A percentile compares a stretch with the other conserved stretches of the same genome.
Evolutionary conservation across 164 flowering plant genomes (phyloP).

Genomic region (Tetrastigma voinierianum): DNA sequence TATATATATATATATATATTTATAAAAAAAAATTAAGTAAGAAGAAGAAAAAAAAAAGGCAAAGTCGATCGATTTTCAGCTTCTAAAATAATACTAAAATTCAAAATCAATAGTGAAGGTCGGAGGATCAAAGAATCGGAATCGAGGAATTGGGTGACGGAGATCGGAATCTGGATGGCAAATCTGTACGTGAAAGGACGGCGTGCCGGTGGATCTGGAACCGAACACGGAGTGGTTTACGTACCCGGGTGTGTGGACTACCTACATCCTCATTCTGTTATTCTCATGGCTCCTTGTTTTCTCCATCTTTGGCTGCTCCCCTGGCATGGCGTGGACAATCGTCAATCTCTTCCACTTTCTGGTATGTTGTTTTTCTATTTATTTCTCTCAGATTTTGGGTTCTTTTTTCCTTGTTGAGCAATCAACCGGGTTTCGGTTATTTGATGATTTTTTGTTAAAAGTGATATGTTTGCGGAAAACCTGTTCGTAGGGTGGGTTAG

Average conservation of each 20-base stretch:
- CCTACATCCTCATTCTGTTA: constrained; percentile 73
- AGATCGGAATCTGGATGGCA: constrained; percentile 31
- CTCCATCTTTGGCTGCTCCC: constrained; percentile 61
- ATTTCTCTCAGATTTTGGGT: not conserved
- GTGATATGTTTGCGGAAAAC: too few relatives aligned
- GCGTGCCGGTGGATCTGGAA: constrained; percentile 71
- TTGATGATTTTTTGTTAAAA: too few relatives aligned
- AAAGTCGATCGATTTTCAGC: too few relatives aligned
- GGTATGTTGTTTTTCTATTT: constrained; percentile 24
- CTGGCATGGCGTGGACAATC: constrained; percentile 88
- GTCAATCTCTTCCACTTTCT: constrained; percentile 66
- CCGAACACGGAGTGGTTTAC: constrained; percentile 85
- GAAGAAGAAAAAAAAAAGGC: too few relatives aligned
- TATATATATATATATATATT: too few relatives aligned
- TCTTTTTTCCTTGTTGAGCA: not conserved
- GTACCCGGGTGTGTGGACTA: constrained; percentile 86
- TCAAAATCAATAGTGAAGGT: too few relatives aligned
- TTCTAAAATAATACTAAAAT: too few relatives aligned
- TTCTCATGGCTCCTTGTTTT: constrained; percentile 75
- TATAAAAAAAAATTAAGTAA: too few relatives aligned
- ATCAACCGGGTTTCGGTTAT: not conserved
- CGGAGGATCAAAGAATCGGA: too few relatives aligned
- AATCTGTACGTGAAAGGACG: constrained; percentile 63
- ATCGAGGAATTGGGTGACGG: too few relatives aligned
- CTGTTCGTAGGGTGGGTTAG: too few relatives aligned